These are phyloP conservation scores for Ustilago cynodontis DNA, from an alignment of 1,284 basidiomycete species.

Conservation along the genomic window DNA sequence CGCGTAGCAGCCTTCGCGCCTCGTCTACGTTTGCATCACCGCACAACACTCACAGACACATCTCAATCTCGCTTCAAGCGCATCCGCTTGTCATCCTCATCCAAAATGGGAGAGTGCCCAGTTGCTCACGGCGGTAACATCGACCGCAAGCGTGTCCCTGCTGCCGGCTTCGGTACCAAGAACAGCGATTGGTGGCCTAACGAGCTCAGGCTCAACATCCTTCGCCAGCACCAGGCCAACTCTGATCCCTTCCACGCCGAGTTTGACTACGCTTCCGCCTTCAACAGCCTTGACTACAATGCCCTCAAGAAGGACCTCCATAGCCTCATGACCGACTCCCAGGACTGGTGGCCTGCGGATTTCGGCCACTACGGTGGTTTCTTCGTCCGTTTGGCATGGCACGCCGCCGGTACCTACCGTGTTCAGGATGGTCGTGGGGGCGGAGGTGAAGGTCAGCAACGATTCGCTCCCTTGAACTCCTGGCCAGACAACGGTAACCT, in stretches of 20 bases:
- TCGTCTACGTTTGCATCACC: slow-evolving; percentile 14
- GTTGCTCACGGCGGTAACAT: slow-evolving; percentile 35
- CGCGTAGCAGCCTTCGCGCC: slow-evolving; percentile 4
- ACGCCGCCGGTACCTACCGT: slow-evolving; percentile 49
- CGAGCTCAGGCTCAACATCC: slow-evolving; percentile 38
- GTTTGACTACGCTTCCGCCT: slow-evolving; percentile 40
- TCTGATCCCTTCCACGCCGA: slow-evolving; percentile 40
- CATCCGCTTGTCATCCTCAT: neutral
- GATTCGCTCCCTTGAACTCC: slow-evolving; percentile 49
- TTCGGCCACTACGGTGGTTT: slow-evolving; percentile 50
- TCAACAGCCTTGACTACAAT: slow-evolving; percentile 46
- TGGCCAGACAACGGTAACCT: slow-evolving; percentile 50
- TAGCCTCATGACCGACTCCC: slow-evolving; percentile 42
- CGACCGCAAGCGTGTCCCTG: slow-evolving; percentile 39
- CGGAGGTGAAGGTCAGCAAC: slow-evolving; percentile 46
- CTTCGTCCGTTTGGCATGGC: slow-evolving; percentile 47
- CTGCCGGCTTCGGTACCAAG: slow-evolving; percentile 36
- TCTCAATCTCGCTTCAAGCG: neutral
- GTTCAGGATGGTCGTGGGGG: slow-evolving; percentile 50
- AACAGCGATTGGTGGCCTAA: slow-evolving; percentile 49
- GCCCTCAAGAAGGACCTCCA: slow-evolving; percentile 46
- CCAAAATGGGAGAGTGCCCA: slow-evolving; percentile 45
- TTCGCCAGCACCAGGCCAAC: slow-evolving; percentile 41
- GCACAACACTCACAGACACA: neutral
- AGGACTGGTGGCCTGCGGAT: slow-evolving; percentile 50